A percentile compares a stretch with the other conserved stretches of the same genome.
Conservation (phyloP, 805 yeast species). For the Ogataea glucozyma region DNA sequence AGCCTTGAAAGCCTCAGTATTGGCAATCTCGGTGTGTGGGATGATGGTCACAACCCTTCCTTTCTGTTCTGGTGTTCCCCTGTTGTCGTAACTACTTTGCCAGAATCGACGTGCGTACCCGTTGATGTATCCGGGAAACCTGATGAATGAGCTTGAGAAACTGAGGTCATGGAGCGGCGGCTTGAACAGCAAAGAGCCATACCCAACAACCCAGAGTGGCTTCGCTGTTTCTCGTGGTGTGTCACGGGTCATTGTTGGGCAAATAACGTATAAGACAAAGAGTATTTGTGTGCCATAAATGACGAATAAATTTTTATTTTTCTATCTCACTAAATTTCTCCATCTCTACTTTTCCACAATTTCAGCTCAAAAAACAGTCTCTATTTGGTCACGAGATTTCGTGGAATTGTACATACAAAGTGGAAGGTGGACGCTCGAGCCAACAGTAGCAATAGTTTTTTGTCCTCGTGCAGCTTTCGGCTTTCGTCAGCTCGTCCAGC, state of each 20-base stretch:
- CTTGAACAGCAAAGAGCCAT: conserved; percentile 85
- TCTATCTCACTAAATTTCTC: too few species aligned
- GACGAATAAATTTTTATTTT: too few species aligned
- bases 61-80: conserved; percentile 84
- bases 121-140: conserved; percentile 66
- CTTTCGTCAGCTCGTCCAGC: too few species aligned
- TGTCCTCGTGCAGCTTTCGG: too few species aligned
- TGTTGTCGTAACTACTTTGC: conserved; percentile 88
- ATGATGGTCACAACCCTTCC: conserved; percentile 88
- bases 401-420: too few species aligned
- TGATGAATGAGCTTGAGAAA: conserved; percentile 29
- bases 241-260: conserved; percentile 2
- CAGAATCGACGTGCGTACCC: conserved; percentile 86
- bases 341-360: too few species aligned
- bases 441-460: too few species aligned
- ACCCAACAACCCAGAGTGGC: conserved; percentile 78
- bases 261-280: background rate
- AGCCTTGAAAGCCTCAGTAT: conserved; percentile 40
- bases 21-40: conserved; percentile 53
- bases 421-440: too few species aligned
- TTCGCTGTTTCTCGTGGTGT: conserved; percentile 10
- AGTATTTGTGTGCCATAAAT: too few species aligned
- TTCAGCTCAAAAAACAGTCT: too few species aligned
- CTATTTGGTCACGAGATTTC: too few species aligned
- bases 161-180: conserved; percentile 72